Evolutionary conservation across 129 eudicot species (phyloP), one percentile per base, ranked within the genome.

Genomic region (Artemisia argyi): DNA sequence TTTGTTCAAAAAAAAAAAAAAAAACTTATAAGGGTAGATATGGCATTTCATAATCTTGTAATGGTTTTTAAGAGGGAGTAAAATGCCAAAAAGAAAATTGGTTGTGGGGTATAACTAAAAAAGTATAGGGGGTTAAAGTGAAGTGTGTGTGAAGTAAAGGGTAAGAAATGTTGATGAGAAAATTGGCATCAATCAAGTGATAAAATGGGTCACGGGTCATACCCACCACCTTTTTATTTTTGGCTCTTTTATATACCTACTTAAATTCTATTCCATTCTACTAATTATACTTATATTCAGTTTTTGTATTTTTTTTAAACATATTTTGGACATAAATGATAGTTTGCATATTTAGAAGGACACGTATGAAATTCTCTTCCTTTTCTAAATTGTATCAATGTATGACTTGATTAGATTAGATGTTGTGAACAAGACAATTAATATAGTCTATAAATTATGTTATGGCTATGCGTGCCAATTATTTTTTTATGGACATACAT

Each of bases 111-210:
- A 50, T 72, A 54, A 48, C 68, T 61, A 65, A 65, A 56, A 61
- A 13, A 24, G 4, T 60, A 24, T n/a, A 30, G 52, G 75, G 47
- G 84, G 66, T 16, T 61, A 50, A 65, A 60, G 65, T 77, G 68
- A 24, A 12, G 12, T 47, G 7, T 24, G 62, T 16, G 71, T 52
- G 35, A 80, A 85, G 80, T 80, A 76, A 39, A 73, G 53, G 65
- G 67, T 59, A 78, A 72, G 84, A 73, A 76, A 72, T 73, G 20
- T 59, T 55, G 54, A 61, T 17, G 39, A 24, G 75, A 12, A 11
- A 55, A 58, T 20, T 64, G 51, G 74, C 84, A 83, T 84, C 87
- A 89, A 85, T 89, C 88, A 83, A 87, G 85, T 82, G 72, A 22
- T 30, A 54, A 60, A 75, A 69, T 52, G 18, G n/a, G 19, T 52